A percentile compares a stretch with the other conserved stretches of the same genome.
phyloP scores from a whole-genome alignment of 306 rosid genomes.

The Dryas octopetala region DNA sequence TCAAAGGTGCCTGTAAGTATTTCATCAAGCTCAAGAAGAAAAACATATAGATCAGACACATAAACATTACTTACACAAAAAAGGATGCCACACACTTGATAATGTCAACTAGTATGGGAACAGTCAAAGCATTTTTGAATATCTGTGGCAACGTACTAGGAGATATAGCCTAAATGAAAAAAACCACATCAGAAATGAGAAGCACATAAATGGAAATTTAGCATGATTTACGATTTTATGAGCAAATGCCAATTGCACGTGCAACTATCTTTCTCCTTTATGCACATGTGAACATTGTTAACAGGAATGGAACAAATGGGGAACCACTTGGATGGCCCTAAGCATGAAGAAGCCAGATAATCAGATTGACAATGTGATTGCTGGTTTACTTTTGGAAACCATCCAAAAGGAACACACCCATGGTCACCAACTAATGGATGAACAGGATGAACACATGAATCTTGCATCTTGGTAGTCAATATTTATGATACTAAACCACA shows the following conservation, averaged over 20 bases:
- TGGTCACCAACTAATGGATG: not conserved
- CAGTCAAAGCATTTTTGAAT: conserved; percentile 81
- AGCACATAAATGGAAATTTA: not conserved
- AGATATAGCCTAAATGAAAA: conserved; percentile 54
- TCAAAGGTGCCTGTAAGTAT: conserved; percentile 1
- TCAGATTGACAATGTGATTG: not conserved
- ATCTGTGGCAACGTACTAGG: conserved; percentile 67
- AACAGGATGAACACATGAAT: not conserved
- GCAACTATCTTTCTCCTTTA: not conserved
- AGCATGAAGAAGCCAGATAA: conserved; percentile 13
- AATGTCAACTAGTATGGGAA: conserved; percentile 66
- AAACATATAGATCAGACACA: conserved; percentile 2
- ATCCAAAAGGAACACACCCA: not conserved
- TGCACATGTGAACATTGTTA: not conserved
- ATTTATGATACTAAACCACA: not conserved
- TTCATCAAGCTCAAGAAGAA: conserved; percentile 17
- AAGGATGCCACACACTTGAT: conserved; percentile 75
- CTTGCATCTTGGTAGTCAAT: not conserved
- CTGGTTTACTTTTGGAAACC: not conserved
- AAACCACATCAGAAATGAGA: conserved; percentile 5
- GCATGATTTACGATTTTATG: not conserved
- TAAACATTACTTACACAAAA: conserved; percentile 56
- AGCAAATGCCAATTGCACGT: not conserved
- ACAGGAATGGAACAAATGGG: not conserved
- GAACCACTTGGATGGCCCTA: not conserved